Base-by-base conservation (phyloP, 2,329 filamentous ascomycete genomes). In the Ceratocystiopsis sp. region DNA sequence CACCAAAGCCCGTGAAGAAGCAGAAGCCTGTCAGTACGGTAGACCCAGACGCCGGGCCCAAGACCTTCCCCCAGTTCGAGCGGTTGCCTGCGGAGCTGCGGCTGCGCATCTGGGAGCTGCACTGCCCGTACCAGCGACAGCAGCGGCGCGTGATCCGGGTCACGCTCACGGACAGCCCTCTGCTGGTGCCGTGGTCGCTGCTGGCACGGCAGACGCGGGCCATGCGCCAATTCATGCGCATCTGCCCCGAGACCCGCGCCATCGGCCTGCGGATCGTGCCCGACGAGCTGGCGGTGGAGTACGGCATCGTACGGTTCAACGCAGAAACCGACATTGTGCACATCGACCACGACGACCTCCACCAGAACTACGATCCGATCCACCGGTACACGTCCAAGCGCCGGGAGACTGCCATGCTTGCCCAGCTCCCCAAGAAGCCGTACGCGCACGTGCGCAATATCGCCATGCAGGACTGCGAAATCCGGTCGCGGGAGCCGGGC, bases 61-160 rank as follows among this genome's bases (percentile, higher is more conserved):
- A 17, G 18, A 13, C 35, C 8, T 48, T 51, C 14, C 45, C 45
- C 9, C 41, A 44, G 17, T 51, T 51, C 12, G 2, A 14, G 11
- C 37, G 35, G 16, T 39, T 51, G 42, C 49, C 49, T 10, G 12
- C 43, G 1, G 48, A 51, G 44, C 38, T 51, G 44, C 48, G 48
- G 16, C 37, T 46, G 38, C 41, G 43, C 38, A 42, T 51, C 37
- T 51, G 49, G 49, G 42, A 43, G 32, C n/a, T 39, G 35, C 43
- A 45, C 46, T 48, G 45, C 40, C 44, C 45, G 14, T 40, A 35
- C 15, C 16, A 45, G 32, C 12, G 21, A 33, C 38, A 32, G 17
- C 35, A 32, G 25, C 13, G 40, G 1, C 45, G 46, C 15, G 42
- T 51, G 11, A 18, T 47, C 11, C 38, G 37, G 19, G 34, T 51